Percentiles rank a stretch among this genome's conserved stretches.
These are phyloP conservation scores for Sarocladium oryzae DNA, from an alignment of 2,329 filamentous ascomycete genomes.

Conservation along the genomic window DNA sequence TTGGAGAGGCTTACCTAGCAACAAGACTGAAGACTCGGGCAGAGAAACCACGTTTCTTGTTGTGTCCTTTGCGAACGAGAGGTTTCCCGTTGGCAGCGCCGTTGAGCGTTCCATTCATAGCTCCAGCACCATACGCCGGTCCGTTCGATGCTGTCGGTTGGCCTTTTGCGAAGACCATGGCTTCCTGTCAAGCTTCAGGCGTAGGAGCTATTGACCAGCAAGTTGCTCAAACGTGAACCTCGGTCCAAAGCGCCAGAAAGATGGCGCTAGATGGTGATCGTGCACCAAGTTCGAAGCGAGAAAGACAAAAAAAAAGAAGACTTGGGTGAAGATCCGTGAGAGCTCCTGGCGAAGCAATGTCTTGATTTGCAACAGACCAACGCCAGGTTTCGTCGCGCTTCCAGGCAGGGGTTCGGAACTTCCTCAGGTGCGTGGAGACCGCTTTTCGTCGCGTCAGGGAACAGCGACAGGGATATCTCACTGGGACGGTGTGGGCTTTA, in stretches of 20 bases:
- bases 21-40: constrained; percentile 39
- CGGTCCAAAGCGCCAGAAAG: neutral
- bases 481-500: neutral
- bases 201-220: constrained; percentile 8
- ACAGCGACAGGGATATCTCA: constrained; percentile 2
- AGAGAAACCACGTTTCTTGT: constrained; percentile 22
- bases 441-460: neutral
- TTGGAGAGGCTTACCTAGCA: constrained; percentile 41
- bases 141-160: constrained; percentile 32
- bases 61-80: constrained; percentile 14
- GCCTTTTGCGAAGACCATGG: constrained; percentile 18
- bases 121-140: constrained; percentile 27
- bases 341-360: neutral
- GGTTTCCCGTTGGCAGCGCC: constrained; percentile 22
- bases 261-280: neutral
- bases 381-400: constrained; percentile 3
- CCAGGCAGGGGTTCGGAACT: constrained; percentile 3
- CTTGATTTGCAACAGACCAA: neutral
- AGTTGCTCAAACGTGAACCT: constrained; percentile 1
- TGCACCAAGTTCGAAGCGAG: neutral
- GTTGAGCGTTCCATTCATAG: constrained; percentile 15
- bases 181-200: neutral
- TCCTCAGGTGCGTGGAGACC: constrained; percentile 8
- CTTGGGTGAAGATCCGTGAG: neutral
- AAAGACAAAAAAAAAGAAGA: neutral